Evolutionary conservation across 129 eudicot species (phyloP), one percentile per base, ranked within the genome.

Genomic region (Lactuca sativa): DNA sequence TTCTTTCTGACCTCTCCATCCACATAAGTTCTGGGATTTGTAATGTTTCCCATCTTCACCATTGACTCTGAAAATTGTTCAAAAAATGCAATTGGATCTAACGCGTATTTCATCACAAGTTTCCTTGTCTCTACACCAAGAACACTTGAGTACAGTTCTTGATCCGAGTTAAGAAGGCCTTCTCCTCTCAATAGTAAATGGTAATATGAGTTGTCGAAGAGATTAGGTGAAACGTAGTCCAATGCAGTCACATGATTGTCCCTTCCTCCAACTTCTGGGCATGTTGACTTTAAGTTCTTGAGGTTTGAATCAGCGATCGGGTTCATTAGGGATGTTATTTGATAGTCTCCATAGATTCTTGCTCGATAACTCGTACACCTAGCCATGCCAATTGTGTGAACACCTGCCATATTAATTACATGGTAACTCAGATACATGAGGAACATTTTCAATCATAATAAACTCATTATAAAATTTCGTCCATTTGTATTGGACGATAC

Each of bases 351-450:
- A 6, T 92, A 88, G 49, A 92, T 86, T 80, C 97, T 84, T 56
- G 80, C 77, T 71, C 91, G 80, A 82, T 82, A 92, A 41, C 82
- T 92, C 59, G 72, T 83, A 55, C 97, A 92, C 0, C 96, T 84
- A 16, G 96, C 95, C 91, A 72, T 92, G 38, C 97, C 97, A 32
- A 92, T 88, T 34, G 97, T 92, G 73, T 92, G 97, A 5, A 95
- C 96, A 73, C 97, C 97, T 92, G 86, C 72, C 13, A 25, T 40
- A 6, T 40, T 9, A 59, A 43, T 31, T 60, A 67, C 51, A 53
- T 10, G 15, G 60, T 34, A 7, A 32, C 2, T 13, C 11, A 36
- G 6, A 36, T 36, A 36, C 40, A 6, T 6, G 40, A 36, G 40
- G 6, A 0, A 3, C 40, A 36, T 36, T 36, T 36, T 6, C 40